These are phyloP conservation scores for Ogataea parapolymorpha DNA, from an alignment of 805 yeast species.

Conservation along the genomic window DNA sequence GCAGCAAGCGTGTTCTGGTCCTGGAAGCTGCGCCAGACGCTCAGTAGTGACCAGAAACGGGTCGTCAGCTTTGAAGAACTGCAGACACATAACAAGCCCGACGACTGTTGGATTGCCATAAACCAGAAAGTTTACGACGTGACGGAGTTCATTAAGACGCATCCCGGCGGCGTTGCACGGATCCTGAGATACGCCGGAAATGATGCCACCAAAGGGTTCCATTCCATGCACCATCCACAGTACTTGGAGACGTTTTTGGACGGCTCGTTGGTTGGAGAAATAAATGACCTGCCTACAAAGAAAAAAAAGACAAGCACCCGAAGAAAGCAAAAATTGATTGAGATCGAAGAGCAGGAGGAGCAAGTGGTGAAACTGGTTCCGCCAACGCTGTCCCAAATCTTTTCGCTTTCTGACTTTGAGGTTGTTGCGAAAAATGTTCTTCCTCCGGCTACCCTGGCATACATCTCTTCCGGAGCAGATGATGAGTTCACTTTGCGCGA, in stretches of 20 bases:
- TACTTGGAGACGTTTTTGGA: slow-evolving; percentile 25
- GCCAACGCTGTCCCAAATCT: slow-evolving; percentile 67
- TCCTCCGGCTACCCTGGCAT: slow-evolving; percentile 78
- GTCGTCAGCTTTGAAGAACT: slow-evolving; percentile 31
- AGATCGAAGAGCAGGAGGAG: slow-evolving; percentile 17
- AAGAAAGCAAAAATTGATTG: slow-evolving; percentile 31
- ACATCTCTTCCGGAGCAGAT: slow-evolving; percentile 82
- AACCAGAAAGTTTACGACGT: slow-evolving; percentile 74
- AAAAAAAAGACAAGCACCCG: slow-evolving; percentile 28
- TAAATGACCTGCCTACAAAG: slow-evolving; percentile 24
- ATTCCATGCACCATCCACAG: slow-evolving; percentile 26
- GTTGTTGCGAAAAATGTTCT: slow-evolving; percentile 73
- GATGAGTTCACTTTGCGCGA: slow-evolving; percentile 85
- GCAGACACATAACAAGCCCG: slow-evolving; percentile 46
- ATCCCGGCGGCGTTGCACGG: slow-evolving; percentile 47
- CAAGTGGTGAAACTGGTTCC: slow-evolving; percentile 39
- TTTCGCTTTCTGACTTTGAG: slow-evolving; percentile 82
- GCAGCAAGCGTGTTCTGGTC: slow-evolving; percentile 1
- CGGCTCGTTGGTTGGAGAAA: slow-evolving; percentile 36
- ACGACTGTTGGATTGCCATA: slow-evolving; percentile 84
- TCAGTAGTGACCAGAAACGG: not conserved
- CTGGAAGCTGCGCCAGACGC: not conserved
- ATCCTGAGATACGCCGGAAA: slow-evolving; percentile 46
- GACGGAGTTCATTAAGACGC: slow-evolving; percentile 42
- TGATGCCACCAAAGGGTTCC: slow-evolving; percentile 41